A percentile compares a stretch with the other conserved stretches of the same genome.
phyloP scores from a whole-genome alignment of 345 rosid species.

The Gossypium arboreum region DNA sequence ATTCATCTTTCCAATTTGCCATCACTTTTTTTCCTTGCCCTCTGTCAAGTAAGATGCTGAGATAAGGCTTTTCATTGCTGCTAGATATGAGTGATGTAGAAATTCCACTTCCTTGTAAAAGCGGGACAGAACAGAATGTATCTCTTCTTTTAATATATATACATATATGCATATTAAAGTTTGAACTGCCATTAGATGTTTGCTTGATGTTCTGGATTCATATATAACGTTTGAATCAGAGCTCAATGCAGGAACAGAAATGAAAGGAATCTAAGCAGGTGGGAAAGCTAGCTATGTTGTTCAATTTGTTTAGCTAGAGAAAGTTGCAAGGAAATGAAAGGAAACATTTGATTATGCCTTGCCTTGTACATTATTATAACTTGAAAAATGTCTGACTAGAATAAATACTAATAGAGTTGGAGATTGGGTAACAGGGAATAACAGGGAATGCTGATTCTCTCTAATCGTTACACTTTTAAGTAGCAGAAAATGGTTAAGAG shows the following conservation, averaged over 20 bases:
- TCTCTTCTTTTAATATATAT: neutral
- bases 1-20: neutral
- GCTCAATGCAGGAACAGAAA: slow-evolving; percentile 12
- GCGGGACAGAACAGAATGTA: slow-evolving; percentile 25
- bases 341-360: neutral
- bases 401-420: neutral
- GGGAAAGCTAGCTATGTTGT: neutral
- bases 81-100: slow-evolving; percentile 29
- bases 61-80: slow-evolving; percentile 8
- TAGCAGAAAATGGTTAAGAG: neutral
- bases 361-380: neutral
- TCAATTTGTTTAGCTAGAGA: too few relatives aligned
- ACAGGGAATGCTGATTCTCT: neutral
- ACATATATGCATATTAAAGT: neutral
- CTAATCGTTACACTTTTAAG: neutral
- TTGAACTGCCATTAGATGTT: neutral
- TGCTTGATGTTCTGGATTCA: neutral
- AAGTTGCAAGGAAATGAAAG: neutral
- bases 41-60: neutral
- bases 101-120: slow-evolving; percentile 17
- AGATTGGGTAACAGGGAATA: neutral
- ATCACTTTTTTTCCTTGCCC: neutral
- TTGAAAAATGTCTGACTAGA: neutral
- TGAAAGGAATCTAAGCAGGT: slow-evolving; percentile 28
- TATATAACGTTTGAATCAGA: neutral